Evolutionary conservation across 108 stramenopile species (phyloP), one percentile per base, ranked within the genome.

Genomic region (Skeletonema marinoi): DNA sequence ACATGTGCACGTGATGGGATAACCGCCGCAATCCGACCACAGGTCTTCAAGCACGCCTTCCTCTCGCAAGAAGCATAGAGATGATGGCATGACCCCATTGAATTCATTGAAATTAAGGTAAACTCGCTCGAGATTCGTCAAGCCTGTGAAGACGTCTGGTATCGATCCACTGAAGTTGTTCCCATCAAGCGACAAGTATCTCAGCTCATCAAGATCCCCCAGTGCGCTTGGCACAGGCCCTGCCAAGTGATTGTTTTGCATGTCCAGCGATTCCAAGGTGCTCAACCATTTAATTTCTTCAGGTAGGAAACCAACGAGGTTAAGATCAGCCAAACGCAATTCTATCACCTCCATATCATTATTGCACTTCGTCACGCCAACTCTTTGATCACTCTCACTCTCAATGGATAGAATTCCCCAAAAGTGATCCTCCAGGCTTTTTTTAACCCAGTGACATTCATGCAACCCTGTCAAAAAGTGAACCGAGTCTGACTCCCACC

Each of bases 361-460:
- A 77, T 77, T 82, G 69, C 76, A 77, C 70, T 75, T 71, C 9
- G 75, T 81, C 17, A 81, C 62, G 51, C 75, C 74, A 44, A 77
- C 64, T 35, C 64, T 70, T 32, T 64, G 66, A 64, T 75, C 74
- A 31, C 32, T 54, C 32, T 56, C 74, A 66, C 42, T 42, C 12
- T 80, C 74, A 25, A 76, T 68, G 25, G 39, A 60, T 33, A 79
- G 44, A 35, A 79, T 44, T n/a, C 66, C 71, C 78, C 78, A 79
- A 67, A 79, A 79, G 31, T 70, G 66, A 68, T 79, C 78, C 19
- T 66, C 46, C 46, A 79, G 33, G 63, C 78, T 77, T 46, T 77
- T 82, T 36, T 73, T 77, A 19, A 77, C 76, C 81, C 81, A 82
- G 58, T 82, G 75, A 60, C 81, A 82, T 77, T 82, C 81, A 78